These are phyloP conservation scores for Skeletonema costatum DNA, from an alignment of 108 stramenopile species.

Conservation along the genomic window DNA sequence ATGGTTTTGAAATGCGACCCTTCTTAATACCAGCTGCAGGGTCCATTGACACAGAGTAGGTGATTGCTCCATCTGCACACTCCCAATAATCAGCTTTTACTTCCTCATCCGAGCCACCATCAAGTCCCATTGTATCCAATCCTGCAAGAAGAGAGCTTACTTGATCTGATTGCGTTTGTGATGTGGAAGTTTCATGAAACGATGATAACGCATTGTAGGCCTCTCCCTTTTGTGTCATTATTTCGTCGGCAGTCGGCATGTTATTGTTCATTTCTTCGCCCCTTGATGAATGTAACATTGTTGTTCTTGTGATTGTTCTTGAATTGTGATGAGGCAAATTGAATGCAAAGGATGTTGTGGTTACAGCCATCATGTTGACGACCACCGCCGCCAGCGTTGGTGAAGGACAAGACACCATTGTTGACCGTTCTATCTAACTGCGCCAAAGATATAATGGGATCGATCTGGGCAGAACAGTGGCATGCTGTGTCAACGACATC, in stretches of 20 bases:
- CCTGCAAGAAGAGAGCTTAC: not conserved
- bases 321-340: not conserved
- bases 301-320: not conserved
- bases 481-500: too few species aligned
- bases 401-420: not conserved
- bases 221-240: constrained; percentile 41
- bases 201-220: constrained; percentile 44
- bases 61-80: constrained; percentile 64
- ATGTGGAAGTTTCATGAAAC: constrained; percentile 34
- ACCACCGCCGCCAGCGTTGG: not conserved
- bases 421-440: not conserved
- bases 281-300: not conserved
- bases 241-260: constrained; percentile 29
- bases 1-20: constrained; percentile 54
- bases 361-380: not conserved
- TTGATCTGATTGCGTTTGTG: not conserved
- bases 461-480: too few species aligned
- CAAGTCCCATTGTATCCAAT: not conserved
- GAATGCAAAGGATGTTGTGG: not conserved
- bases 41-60: constrained; percentile 68
- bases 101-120: constrained; percentile 6
- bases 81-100: constrained; percentile 25
- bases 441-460: too few species aligned
- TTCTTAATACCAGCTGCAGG: constrained; percentile 70
- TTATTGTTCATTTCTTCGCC: not conserved